Evolutionary conservation across 2,329 filamentous ascomycete genomes (phyloP), one percentile per base, ranked within the genome.

Genomic region (Fonsecaea pedrosoi): DNA sequence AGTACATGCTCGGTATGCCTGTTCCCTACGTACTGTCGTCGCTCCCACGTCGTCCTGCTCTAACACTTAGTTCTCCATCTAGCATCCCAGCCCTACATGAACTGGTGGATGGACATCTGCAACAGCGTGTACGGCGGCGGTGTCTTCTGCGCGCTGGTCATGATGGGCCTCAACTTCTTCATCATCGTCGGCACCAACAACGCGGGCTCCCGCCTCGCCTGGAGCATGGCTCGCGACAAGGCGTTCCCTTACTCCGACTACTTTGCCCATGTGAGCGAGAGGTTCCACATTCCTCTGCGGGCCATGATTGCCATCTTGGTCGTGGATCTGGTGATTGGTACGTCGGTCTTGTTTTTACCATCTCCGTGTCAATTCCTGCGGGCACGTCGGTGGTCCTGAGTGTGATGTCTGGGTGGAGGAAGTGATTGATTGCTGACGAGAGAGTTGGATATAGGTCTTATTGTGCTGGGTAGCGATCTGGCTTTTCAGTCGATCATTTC

Each of bases 191-290:
- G 65, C 40, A 70, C 66, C 34, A 70, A 70, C 56, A 67, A 65
- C 35, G 65, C 68, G 15, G 68, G 65, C 40, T 66, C 62, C 9
- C 65, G 68, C 15, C 62, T 70, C 35, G 62, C 63, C 3, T 70
- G 68, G 68, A 68, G 68, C 58, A 70, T 70, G 68, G 85, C 86
- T 42, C 84, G 87, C 37, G 87, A 89, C 74, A 83, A 85, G 45
- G 87, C 87, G 2, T 87, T 87, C 2, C 87, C 87, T 0, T 85
- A 87, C 73, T 80, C 83, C 1, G 64, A 73, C 10, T 78, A 85
- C 75, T 84, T 89, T 66, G 78, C 82, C n/a, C 76, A 73, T 18
- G 86, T 89, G 70, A 83, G 85, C 74, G 79, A 81, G 68, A 77
- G 70, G 1, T 82, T 87, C 64, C 85, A 86, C 62, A 88, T 87